Evolutionary conservation across 306 rosid genomes (phyloP), one percentile per base, ranked within the genome.

Genomic region (Oemleria cerasiformis): DNA sequence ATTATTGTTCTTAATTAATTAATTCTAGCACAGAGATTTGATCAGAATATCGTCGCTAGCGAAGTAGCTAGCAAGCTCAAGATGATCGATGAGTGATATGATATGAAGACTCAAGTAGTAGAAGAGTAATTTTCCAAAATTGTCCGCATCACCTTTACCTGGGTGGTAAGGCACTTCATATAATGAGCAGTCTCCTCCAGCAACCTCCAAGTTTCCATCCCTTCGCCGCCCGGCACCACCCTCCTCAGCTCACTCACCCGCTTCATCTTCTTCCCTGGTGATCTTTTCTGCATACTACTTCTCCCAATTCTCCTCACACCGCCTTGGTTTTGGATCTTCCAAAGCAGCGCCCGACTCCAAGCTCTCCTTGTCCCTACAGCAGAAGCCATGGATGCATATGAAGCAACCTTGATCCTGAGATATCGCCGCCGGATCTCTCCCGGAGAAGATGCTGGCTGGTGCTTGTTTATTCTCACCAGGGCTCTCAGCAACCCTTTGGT

Each of bases 101-200:
- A n/a, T 38, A 56, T 21, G 62, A 56, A 21, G 17, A 25, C 62
- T 57, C 62, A 57, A 59, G 64, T 59, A 59, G 64, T 34, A 69
- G 80, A 25, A 42, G 75, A 70, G 73, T 57, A 74, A 74, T 63
- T 47, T 70, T 69, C 69, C 48, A 54, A 58, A 57, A 75, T 75
- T 40, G 63, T 71, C 68, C 54, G 55, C 86, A 82, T 78, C 23
- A 71, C 77, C 74, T 74, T 78, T 61, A 82, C 86, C 86, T 82
- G 86, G 4, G 80, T 78, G 15, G 55, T 45, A 53, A 82, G 86
- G n/a, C 86, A 82, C 70, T 76, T 78, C 54, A 82, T 74, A 19
- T 78, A 82, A 68, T 82, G 77, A 39, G 71, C 77, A 30, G 86
- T 78, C 68, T 82, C 86, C 20, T 74, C 86, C 66, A 82, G 65